phyloP scores from a whole-genome alignment of 192 early-diverging fungal species.

The Dispira simplex region DNA sequence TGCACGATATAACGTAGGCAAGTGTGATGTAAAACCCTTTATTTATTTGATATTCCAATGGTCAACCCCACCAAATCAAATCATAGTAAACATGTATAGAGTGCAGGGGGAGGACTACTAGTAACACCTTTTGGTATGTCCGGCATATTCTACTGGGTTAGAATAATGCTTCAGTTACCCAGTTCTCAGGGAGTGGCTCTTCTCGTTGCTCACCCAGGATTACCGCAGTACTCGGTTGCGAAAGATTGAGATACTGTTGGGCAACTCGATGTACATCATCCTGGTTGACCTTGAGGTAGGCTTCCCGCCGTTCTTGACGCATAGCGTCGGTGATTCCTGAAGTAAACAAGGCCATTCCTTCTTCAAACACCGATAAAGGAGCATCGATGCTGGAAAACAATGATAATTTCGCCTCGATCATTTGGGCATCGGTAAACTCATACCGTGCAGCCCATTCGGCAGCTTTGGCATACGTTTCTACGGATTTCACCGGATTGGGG shows the following conservation, averaged over 20 bases:
- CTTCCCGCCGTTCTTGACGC: slow-evolving; percentile 67
- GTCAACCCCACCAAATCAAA: too few species aligned
- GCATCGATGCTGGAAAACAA: slow-evolving; percentile 74
- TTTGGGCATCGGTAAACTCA: slow-evolving; percentile 34
- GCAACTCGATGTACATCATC: slow-evolving; percentile 59
- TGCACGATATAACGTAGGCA: too few species aligned
- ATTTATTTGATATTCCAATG: too few species aligned
- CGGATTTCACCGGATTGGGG: slow-evolving; percentile 55
- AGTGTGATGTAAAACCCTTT: too few species aligned
- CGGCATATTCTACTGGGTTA: too few species aligned
- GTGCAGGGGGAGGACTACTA: too few species aligned
- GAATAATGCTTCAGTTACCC: too few species aligned
- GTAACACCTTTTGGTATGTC: too few species aligned
- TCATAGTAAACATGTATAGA: too few species aligned
- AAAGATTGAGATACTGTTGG: slow-evolving; percentile 33
- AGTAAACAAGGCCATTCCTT: slow-evolving; percentile 70
- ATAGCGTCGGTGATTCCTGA: slow-evolving; percentile 71
- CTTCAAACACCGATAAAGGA: slow-evolving; percentile 66
- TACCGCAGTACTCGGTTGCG: too few species aligned
- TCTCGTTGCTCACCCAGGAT: too few species aligned
- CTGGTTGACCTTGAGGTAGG: slow-evolving; percentile 48
- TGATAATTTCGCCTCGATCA: slow-evolving; percentile 84
- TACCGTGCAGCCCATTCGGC: slow-evolving; percentile 49
- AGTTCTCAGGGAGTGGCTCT: too few species aligned
- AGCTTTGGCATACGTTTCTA: slow-evolving; percentile 47